Evolutionary conservation across 2,329 filamentous ascomycete genomes (phyloP), one percentile per base, ranked within the genome.

Genomic region (Fusarium pseudocircinatum): DNA sequence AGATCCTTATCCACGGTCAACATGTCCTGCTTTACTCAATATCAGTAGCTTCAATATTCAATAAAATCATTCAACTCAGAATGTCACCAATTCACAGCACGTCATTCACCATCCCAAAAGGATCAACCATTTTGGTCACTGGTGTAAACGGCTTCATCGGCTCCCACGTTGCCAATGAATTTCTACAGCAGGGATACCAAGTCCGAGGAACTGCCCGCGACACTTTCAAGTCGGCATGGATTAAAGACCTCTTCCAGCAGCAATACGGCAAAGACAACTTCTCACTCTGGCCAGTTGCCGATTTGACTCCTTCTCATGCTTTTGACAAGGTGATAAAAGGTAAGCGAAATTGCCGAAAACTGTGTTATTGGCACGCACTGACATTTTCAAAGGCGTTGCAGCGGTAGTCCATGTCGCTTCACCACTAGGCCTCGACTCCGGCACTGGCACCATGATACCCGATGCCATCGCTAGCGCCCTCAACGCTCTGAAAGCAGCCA

Each of bases 1-100:
- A 28, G 20, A 22, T 26, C 4, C 0, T 11, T 13, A 9, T 12
- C 7, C 13, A 24, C n/a, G 5, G 0, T 13, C 0, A 8, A 8
- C n/a, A 43, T 24, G 15, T 5, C 16, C n/a, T 0, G 1, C 16
- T 12, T 4, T 6, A 16, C 12, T 15, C 0, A 16, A 4, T 2
- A 24, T 24, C 40, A 11, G 10, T 7, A n/a, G 7, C 6, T 11
- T 42, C 8, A 42, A n/a, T 1, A n/a, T 6, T 1, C 6, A 15
- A 42, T n/a, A 42, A n/a, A 11, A 42, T 3, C 7, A 4, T 11
- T 8, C n/a, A 9, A 8, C 7, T 44, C 42, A 44, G 16, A 44
- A 44, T 46, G 43, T 22, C 43, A 28, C 18, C 36, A 32, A 30
- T 40, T 32, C 26, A 32, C 1, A 24, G 6, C 28, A 10, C 26